These are phyloP conservation scores for Rubroshorea leprosula DNA, from an alignment of 345 rosid species.

Conservation along the genomic window DNA sequence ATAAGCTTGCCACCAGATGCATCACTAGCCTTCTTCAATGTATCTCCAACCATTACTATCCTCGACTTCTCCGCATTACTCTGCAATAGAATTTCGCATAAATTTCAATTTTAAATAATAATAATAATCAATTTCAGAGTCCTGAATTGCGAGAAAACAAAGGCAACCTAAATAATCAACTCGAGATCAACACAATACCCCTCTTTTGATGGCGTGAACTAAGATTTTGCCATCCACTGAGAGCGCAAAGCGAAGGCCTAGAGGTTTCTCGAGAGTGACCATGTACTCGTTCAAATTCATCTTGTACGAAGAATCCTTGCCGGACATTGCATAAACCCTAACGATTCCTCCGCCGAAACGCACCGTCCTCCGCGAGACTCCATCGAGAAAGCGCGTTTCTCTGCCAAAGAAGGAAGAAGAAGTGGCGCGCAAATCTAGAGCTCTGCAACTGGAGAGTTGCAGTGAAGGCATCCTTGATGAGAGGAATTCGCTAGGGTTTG, in stretches of 20 bases:
- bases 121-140: neutral
- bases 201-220: constrained; percentile 75
- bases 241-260: constrained; percentile 77
- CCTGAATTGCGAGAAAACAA: neutral
- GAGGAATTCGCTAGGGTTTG: constrained; percentile 9
- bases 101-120: neutral
- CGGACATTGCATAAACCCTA: constrained; percentile 43
- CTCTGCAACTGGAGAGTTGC: constrained; percentile 37
- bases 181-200: constrained; percentile 33
- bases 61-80: constrained; percentile 91
- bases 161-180: neutral
- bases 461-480: constrained; percentile 24
- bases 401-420: constrained; percentile 21
- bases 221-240: constrained; percentile 66
- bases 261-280: constrained; percentile 85
- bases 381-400: constrained; percentile 20
- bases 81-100: constrained; percentile 23
- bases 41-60: constrained; percentile 84
- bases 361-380: constrained; percentile 10
- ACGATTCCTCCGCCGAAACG: constrained; percentile 11
- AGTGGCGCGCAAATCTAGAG: constrained; percentile 22
- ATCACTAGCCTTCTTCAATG: constrained; percentile 61
- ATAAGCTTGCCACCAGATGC: constrained; percentile 45
- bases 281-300: constrained; percentile 90
- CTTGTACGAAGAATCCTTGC: constrained; percentile 30